Percentiles rank a stretch among this genome's conserved stretches.
phyloP scores from a whole-genome alignment of 2,329 filamentous ascomycete species.

The Pseudogymnoascus sp. region DNA sequence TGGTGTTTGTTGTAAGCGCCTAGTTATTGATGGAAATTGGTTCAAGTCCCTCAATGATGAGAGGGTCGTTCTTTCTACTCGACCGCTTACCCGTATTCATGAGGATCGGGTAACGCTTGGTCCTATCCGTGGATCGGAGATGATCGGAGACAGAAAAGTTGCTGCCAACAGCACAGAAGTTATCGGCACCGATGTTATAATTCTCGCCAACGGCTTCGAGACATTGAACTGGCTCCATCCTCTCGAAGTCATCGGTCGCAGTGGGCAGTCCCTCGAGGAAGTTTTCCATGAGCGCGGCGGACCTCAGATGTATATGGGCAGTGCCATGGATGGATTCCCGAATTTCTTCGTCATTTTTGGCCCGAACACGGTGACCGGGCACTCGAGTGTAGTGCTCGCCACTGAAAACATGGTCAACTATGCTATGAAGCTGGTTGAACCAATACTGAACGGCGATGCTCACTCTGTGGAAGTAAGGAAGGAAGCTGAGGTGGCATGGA shows the following conservation, averaged over 20 bases:
- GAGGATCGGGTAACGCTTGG: slow-evolving; percentile 42
- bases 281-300: slow-evolving; percentile 47
- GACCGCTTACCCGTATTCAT: slow-evolving; percentile 39
- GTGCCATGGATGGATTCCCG: slow-evolving; percentile 48
- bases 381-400: slow-evolving; percentile 47
- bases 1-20: slow-evolving; percentile 46
- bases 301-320: slow-evolving; percentile 48
- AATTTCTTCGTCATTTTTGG: slow-evolving; percentile 53
- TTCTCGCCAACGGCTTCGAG: slow-evolving; percentile 51
- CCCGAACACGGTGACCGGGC: slow-evolving; percentile 51
- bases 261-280: slow-evolving; percentile 40
- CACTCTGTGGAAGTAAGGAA: slow-evolving; percentile 39
- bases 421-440: slow-evolving; percentile 44
- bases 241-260: slow-evolving; percentile 40
- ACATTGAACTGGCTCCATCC: slow-evolving; percentile 46
- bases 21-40: slow-evolving; percentile 46
- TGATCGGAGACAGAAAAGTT: slow-evolving; percentile 10
- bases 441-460: slow-evolving; percentile 38
- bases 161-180: slow-evolving; percentile 25
- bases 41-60: slow-evolving; percentile 38
- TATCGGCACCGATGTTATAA: slow-evolving; percentile 46
- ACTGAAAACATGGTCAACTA: slow-evolving; percentile 49
- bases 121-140: slow-evolving; percentile 39
- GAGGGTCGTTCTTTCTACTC: slow-evolving; percentile 44
- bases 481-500: slow-evolving; percentile 38